These are phyloP conservation scores for Chlamydomonas incerta DNA, from an alignment of 139 green algal genomes.

Conservation along the genomic window DNA sequence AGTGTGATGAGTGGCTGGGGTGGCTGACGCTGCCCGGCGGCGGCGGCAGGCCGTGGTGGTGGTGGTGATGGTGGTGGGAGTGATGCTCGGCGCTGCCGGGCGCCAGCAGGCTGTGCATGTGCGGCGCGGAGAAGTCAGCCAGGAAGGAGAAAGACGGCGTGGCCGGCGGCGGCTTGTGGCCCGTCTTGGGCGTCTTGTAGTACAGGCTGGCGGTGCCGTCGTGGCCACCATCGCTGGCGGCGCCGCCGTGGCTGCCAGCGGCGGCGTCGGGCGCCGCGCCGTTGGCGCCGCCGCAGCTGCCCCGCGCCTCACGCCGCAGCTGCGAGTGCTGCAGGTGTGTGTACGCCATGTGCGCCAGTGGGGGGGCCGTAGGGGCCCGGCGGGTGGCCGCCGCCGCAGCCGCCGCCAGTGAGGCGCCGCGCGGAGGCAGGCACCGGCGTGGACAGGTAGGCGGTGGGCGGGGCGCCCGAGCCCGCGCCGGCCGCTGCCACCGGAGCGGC, in stretches of 20 bases:
- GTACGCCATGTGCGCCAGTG: not conserved
- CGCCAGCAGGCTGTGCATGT: not conserved
- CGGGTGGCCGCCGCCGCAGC: not conserved
- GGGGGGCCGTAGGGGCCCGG: not conserved
- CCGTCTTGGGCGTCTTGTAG: slow-evolving; percentile 24
- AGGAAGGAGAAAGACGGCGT: not conserved
- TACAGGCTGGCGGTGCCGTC: slow-evolving; percentile 29
- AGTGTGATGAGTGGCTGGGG: too few relatives aligned
- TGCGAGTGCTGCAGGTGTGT: not conserved
- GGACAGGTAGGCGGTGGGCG: too few relatives aligned
- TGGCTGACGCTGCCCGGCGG: too few relatives aligned
- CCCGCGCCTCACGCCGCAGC: not conserved
- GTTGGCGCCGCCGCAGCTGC: not conserved
- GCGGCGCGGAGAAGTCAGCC: not conserved
- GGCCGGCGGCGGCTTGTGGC: not conserved
- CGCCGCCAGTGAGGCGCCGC: too few relatives aligned
- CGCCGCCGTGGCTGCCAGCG: too few relatives aligned
- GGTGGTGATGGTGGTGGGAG: not conserved
- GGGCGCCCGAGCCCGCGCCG: too few relatives aligned
- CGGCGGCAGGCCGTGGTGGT: not conserved
- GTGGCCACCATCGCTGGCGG: not conserved
- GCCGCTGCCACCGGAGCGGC: too few relatives aligned
- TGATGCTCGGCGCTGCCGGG: too few relatives aligned
- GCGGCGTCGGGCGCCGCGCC: not conserved
- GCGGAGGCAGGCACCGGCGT: not conserved